Evolutionary conservation across 805 yeast species (phyloP).

Genomic region (Starmerella lactis-condensi): DNA sequence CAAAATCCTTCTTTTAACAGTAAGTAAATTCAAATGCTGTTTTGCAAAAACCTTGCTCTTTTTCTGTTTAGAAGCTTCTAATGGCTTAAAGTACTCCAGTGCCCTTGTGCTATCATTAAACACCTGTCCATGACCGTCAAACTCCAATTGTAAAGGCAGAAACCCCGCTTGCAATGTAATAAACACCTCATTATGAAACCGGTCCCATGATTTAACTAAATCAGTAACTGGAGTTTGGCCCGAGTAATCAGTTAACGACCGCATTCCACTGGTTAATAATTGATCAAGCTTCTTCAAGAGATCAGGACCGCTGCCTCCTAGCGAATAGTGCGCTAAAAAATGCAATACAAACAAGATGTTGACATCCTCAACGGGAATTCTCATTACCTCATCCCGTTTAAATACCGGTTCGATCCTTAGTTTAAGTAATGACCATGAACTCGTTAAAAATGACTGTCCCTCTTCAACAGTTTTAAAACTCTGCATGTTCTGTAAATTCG

Average conservation of each 20-base stretch:
- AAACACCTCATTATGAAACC: conserved; percentile 35
- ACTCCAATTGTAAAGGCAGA: conserved; percentile 38
- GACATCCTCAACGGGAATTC: conserved; percentile 39
- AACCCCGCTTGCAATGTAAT: conserved; percentile 44
- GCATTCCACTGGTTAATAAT: conserved; percentile 29
- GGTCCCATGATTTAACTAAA: conserved; percentile 34
- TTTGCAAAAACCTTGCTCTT: conserved; percentile 1
- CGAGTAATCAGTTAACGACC: too few relatives aligned
- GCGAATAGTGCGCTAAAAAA: conserved; percentile 25
- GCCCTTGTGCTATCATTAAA: conserved; percentile 23
- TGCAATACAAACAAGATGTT: conserved; percentile 31
- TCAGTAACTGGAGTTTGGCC: conserved; percentile 9
- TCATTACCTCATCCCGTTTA: conserved; percentile 27
- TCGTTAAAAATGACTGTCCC: conserved; percentile 26
- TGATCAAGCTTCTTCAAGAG: conserved; percentile 31
- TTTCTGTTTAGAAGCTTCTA: conserved; percentile 9
- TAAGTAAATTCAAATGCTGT: conserved; percentile 9
- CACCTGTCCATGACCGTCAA: conserved; percentile 29
- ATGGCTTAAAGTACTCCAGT: conserved; percentile 22
- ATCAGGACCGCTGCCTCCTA: conserved; percentile 23
- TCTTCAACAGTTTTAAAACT: conserved; percentile 21
- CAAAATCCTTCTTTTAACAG: conserved; percentile 19
- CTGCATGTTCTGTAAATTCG: conserved; percentile 17
- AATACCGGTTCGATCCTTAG: conserved; percentile 31
- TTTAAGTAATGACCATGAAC: conserved; percentile 33